Conservation (phyloP, 805 yeast species). For the Saccharomycopsis schoenii region DNA sequence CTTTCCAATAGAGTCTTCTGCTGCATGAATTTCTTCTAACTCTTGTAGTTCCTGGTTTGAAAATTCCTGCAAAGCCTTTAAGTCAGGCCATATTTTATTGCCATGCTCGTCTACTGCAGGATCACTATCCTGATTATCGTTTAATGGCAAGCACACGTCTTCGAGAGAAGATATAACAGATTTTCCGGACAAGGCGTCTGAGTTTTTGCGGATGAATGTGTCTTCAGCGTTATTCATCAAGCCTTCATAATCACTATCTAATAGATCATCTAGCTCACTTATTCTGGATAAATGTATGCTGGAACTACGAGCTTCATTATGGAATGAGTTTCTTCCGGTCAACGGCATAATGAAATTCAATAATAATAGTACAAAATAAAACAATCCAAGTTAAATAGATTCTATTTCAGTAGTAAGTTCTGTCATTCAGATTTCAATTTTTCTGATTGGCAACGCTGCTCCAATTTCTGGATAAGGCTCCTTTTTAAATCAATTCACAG, state of each 20-base stretch:
- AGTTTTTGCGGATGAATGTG: slow-evolving; percentile 4
- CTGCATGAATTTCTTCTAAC: slow-evolving; percentile 22
- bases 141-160: slow-evolving; percentile 84
- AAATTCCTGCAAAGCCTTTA: slow-evolving; percentile 64
- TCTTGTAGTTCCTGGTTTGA: slow-evolving; percentile 56
- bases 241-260: slow-evolving; percentile 15
- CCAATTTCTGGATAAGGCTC: no score
- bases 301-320: neutral
- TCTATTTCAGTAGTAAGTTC: no score
- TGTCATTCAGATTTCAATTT: no score
- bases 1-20: slow-evolving; percentile 3
- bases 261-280: slow-evolving; percentile 10
- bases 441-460: no score
- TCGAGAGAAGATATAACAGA: slow-evolving; percentile 61
- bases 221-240: neutral
- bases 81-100: slow-evolving; percentile 71
- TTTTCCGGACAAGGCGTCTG: slow-evolving; percentile 10
- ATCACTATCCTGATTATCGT: slow-evolving; percentile 35
- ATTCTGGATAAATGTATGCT: neutral
- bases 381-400: neutral
- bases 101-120: slow-evolving; percentile 20
- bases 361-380: neutral
- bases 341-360: neutral
- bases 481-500: no score
- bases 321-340: neutral